Evolutionary conservation across 2,329 filamentous ascomycete genomes (phyloP), one percentile per base, ranked within the genome.

Genomic region (Aspergillus aculeatus): DNA sequence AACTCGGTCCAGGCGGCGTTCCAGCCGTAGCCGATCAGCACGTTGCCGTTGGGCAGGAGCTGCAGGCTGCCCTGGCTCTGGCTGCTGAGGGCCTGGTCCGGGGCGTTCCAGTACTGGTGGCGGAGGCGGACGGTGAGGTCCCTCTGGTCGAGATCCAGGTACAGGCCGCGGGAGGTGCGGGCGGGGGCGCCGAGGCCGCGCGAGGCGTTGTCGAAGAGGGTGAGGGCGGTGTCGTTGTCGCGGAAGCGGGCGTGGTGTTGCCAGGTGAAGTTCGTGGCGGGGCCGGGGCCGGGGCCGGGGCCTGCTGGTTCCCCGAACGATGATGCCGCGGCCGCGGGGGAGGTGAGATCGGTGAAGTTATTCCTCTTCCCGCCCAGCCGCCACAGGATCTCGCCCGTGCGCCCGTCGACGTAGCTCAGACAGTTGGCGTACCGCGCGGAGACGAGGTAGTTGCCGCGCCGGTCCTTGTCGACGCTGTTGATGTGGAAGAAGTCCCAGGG

Each of bases 401-500:
- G 68, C 16, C 79, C 77, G 53, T 79, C 73, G 47, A 80, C 72
- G 59, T 79, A 78, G 19, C 74, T 74, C 44, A 85, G 60, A 29
- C 61, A 64, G 48, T 62, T 64, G 32, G 64, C 57, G 26, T 69
- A 76, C 21, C 80, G 76, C 0, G 75, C 71, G 0, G 78, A 82
- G 48, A 82, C 68, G 4, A 80, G 68, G 48, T 76, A 80, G 57
- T 80, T 77, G 11, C 78, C 81, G 1, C 75, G 71, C 3, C 67
- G 62, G 62, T 82, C 80, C 69, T 83, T 83, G 67, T 81, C 80
- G 58, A 83, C 73, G 48, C 79, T 81, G 69, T 83, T 84, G 68
- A 85, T 79, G 68, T 84, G 83, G 71, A 84, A 83, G 69, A 80
- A 84, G 65, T 85, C 83, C 75, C 79, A 84, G 1, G 81, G 68